Base-by-base conservation (phyloP, 2,329 filamentous ascomycete genomes). In the Xylaria sp. region DNA sequence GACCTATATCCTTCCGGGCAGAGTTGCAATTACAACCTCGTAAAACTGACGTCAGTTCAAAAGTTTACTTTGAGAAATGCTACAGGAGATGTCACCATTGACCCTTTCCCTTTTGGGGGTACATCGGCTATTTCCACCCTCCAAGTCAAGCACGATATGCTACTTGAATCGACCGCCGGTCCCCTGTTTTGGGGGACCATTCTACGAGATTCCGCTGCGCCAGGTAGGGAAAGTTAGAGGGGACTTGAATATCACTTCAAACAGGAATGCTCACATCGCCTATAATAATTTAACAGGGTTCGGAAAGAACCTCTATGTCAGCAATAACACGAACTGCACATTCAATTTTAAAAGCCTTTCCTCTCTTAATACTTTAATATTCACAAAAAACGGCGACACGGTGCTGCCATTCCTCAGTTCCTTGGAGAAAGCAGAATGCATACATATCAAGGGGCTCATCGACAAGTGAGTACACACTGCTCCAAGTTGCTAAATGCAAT, bases 241-340 rank as follows among this genome's bases (percentile, higher is more conserved):
- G 15, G 43, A 50, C 15, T 50, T 63, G 20, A 63, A 50, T 6
- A 50, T 63, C 20, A 39, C 8, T 20, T 45, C 60, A 6, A 46
- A 55, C n/a, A 3, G 5, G 2, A 20, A 50, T 30, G 41, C 23
- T 15, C 23, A 43, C 15, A 39, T 63, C 28, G 30, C 13, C 3
- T 63, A 39, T 30, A 30, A 43, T 30, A 18, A 23, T 13, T 20
- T 63, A 3, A 50, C 30, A 10, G 13, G 18, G 1, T 52, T 63
- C n/a, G 53, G 61, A n/a, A 13, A 6, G 9, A 52, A 20, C n/a
- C 30, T 53, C 39, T 25, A 25, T 12, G 25, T 64, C 13, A 12
- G 2, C 20, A 64, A 60, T n/a, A 67, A 65, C 36, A 65, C 50
- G 18, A 70, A 68, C 20, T 70, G 63, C 39, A 48, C 43, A 4